Evolutionary conservation across 805 yeast species (phyloP).

Genomic region (Candida lessepsii): DNA sequence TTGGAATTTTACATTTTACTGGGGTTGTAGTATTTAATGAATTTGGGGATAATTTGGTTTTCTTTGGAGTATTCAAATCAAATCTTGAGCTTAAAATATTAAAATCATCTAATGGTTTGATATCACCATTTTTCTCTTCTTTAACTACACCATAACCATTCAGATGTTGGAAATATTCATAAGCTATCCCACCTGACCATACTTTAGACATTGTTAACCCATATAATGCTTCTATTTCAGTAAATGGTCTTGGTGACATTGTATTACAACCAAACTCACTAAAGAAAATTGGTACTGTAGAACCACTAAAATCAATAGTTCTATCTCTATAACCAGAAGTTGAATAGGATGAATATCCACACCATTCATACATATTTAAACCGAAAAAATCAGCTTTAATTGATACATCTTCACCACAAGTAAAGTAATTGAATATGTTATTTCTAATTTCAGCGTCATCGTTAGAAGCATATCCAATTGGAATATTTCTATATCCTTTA

Average conservation of each 20-base stretch:
- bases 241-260: slow-evolving; percentile 36
- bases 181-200: slow-evolving; percentile 41
- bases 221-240: slow-evolving; percentile 36
- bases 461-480: slow-evolving; percentile 42
- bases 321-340: slow-evolving; percentile 39
- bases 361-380: slow-evolving; percentile 42
- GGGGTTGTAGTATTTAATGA: neutral
- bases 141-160: slow-evolving; percentile 38
- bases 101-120: slow-evolving; percentile 29
- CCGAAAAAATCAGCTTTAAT: slow-evolving; percentile 33
- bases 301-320: slow-evolving; percentile 27
- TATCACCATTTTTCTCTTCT: slow-evolving; percentile 24
- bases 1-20: neutral
- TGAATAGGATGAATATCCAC: slow-evolving; percentile 37
- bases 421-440: slow-evolving; percentile 29
- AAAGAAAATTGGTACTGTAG: slow-evolving; percentile 37
- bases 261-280: slow-evolving; percentile 41
- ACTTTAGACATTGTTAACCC: slow-evolving; percentile 33
- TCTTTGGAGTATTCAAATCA: slow-evolving; percentile 12
- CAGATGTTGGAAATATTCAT: slow-evolving; percentile 35
- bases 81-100: slow-evolving; percentile 25
- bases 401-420: slow-evolving; percentile 23
- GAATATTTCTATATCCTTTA: slow-evolving; percentile 31
- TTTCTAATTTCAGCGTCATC: slow-evolving; percentile 34
- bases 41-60: slow-evolving; percentile 17